Evolutionary conservation across 2,329 filamentous ascomycete genomes (phyloP), one percentile per base, ranked within the genome.

Genomic region (Fulvia fulva): DNA sequence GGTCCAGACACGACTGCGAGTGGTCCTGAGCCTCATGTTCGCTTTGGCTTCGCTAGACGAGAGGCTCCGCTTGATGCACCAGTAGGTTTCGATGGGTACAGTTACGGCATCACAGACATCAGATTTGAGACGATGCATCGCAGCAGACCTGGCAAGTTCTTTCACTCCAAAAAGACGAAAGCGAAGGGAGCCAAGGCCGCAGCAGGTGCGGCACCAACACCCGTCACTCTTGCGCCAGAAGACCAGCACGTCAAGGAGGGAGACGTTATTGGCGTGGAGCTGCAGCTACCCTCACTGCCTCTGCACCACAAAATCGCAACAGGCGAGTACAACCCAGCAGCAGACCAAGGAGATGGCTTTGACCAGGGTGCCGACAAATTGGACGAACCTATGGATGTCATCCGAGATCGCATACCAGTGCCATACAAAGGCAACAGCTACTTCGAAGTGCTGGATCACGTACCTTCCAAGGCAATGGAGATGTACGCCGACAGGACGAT

Each of bases 361-460:
- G 79, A 83, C 26, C 62, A 58, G 57, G 22, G 61, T 58, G 37
- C 62, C 55, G 32, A 71, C 69, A 54, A 74, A 78, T 2, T 67
- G 70, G 19, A 63, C 59, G 79, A 82, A 0, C 80, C 84, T 60
- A 77, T 85, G 16, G 94, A 97, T 73, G 89, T 97, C 62, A 90
- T 99, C 59, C 90, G 95, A 62, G 95, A 99, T 74, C 89, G 94
- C 51, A 91, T 97, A 46, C 92, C 94, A 0, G 96, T 97, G 65
- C 87, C 92, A 9, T 95, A 96, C 79, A 97, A 96, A 74, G 86
- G 88, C 44, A 91, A 95, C 72, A 88, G 92, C 54, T 96, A 95
- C 77, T 97, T 96, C 74, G 93, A 97, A 75, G 88, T 90, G 71
- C 89, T 91, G 63, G 91, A 96, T 71, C 95, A 95, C 73, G 89